Conservation (phyloP, 495 filamentous ascomycete genomes). For the Daldinia childiae region DNA sequence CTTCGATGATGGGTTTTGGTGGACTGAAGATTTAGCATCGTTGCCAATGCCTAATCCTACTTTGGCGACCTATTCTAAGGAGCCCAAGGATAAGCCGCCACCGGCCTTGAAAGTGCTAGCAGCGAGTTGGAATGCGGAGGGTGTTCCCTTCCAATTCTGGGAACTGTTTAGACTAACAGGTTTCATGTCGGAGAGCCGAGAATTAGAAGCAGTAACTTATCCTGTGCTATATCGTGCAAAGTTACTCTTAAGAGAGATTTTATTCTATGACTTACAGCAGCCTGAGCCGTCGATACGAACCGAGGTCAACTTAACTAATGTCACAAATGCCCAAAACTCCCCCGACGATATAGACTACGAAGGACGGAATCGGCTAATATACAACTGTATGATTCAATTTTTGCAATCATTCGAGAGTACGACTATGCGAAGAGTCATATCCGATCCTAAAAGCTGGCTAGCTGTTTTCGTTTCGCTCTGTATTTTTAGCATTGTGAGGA, state of each 20-base stretch:
- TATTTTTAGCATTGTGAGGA: slow-evolving; percentile 61
- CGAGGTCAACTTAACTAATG: slow-evolving; percentile 51
- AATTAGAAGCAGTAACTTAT: slow-evolving; percentile 52
- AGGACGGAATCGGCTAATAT: slow-evolving; percentile 56
- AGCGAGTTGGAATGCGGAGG: slow-evolving; percentile 58
- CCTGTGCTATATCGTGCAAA: slow-evolving; percentile 60
- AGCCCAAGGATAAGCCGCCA: slow-evolving; percentile 52
- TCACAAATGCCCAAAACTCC: slow-evolving; percentile 45
- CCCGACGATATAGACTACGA: slow-evolving; percentile 57
- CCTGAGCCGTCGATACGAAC: slow-evolving; percentile 57
- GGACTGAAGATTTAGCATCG: slow-evolving; percentile 59
- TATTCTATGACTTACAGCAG: slow-evolving; percentile 61
- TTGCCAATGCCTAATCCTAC: slow-evolving; percentile 56
- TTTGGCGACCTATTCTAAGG: slow-evolving; percentile 52
- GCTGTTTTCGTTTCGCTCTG: slow-evolving; percentile 59
- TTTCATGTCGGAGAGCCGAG: slow-evolving; percentile 53
- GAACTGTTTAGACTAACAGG: slow-evolving; percentile 57
- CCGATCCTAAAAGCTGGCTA: slow-evolving; percentile 56
- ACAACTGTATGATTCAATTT: slow-evolving; percentile 59
- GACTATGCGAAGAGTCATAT: slow-evolving; percentile 48
- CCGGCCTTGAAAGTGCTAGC: slow-evolving; percentile 56
- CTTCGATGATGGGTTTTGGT: slow-evolving; percentile 62
- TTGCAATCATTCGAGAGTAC: slow-evolving; percentile 58
- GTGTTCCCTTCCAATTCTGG: slow-evolving; percentile 56
- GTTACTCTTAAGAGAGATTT: slow-evolving; percentile 57